Evolutionary conservation across 176 grass and related monocot genomes (phyloP), one percentile per base, ranked within the genome.

Genomic region (Alloteropsis semialata): DNA sequence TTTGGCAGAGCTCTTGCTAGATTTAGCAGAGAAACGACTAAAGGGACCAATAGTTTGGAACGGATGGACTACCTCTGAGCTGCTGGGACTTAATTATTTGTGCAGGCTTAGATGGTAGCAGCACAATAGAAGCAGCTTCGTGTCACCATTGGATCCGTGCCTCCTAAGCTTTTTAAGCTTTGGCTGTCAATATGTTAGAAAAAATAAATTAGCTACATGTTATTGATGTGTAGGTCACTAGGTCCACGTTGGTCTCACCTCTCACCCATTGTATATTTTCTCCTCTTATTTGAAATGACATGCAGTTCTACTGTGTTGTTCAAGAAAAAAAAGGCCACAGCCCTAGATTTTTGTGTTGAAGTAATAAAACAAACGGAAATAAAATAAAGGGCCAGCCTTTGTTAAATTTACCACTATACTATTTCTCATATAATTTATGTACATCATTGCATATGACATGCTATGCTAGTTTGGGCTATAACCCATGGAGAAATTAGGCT

Each of bases 401-500:
- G 22, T 37, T 56, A 24, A 48, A 51, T 53, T 56, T 22, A 37
- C 21, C 19, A 38, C 22, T 12, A 1, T 38, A 22, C 18, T 14
- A 74, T 75, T 38, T 38, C 19, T 75, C 0, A 56, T 14, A 36
- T 56, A n/a, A n/a, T 5, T 72, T 50, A 21, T 32, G 15, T 58
- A 58, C 53, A 76, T 25, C 3, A 18, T 14, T 58, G 66, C 14
- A 64, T 25, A 64, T 58, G 43, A 70, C 36, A 30, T 67, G 48
- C 49, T 72, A 30, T 74, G 38, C 58, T 89, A 84, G 39, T 88
- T 9, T 14, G 10, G 37, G 68, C 50, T n/a, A 69, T 62, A 21
- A 44, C 82, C 77, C 17, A 58, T 19, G 54, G 71, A 88, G 67
- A 76, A 81, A 72, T 84, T 61, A 49, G 84, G 70, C 16, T 90